These are phyloP conservation scores for Boeremia lycopersici DNA, from an alignment of 2,329 filamentous ascomycete species.

Conservation along the genomic window DNA sequence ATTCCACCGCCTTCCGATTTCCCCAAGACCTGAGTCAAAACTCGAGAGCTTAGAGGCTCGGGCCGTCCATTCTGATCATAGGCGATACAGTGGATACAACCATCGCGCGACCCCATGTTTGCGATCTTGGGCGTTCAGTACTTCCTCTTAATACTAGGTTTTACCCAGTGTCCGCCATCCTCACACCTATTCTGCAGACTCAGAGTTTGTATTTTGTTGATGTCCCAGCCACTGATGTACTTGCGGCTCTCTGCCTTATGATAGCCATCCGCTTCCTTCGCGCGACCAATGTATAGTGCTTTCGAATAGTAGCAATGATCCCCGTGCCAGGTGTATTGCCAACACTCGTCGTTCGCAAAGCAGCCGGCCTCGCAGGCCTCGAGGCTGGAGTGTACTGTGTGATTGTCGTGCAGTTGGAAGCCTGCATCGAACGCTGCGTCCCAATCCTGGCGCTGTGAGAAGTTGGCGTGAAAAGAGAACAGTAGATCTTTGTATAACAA, in stretches of 20 bases:
- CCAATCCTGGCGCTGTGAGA: conserved; percentile 13
- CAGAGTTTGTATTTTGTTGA: conserved; percentile 28
- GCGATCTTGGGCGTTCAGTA: background rate
- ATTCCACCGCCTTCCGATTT: background rate
- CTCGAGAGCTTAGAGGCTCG: background rate
- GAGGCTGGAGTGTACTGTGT: conserved; percentile 3
- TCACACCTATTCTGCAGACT: conserved; percentile 14
- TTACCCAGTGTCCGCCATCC: conserved; percentile 20
- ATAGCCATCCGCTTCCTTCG: conserved; percentile 25
- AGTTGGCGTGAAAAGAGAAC: conserved; percentile 8
- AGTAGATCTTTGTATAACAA: conserved; percentile 19
- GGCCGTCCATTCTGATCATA: background rate
- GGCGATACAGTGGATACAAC: background rate
- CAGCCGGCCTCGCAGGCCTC: conserved; percentile 14
- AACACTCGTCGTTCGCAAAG: conserved; percentile 14
- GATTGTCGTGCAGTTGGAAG: conserved; percentile 9
- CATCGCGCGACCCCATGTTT: background rate
- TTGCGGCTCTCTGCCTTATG: conserved; percentile 13
- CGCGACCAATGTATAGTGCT: conserved; percentile 18
- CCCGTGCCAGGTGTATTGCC: conserved; percentile 23
- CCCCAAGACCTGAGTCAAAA: background rate
- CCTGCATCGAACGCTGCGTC: conserved; percentile 18
- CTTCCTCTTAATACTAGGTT: conserved; percentile 14
- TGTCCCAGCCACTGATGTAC: conserved; percentile 39
- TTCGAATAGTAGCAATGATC: conserved; percentile 31